Conservation (phyloP, 108 stramenopile species). For the Skeletonema costatum region DNA sequence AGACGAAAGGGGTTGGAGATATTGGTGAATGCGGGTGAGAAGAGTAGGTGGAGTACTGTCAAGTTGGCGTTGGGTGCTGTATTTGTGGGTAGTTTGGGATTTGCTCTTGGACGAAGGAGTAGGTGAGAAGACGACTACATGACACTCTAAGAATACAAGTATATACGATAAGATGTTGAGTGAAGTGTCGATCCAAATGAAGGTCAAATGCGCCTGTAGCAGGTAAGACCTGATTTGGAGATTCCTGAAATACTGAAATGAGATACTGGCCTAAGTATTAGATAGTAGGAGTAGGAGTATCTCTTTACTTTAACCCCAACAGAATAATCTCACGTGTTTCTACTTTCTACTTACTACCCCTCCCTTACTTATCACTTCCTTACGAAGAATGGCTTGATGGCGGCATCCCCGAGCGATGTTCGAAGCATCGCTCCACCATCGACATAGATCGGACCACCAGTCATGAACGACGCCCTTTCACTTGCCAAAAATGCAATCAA, state of each 20-base stretch:
- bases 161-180: too few species aligned
- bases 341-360: too few species aligned
- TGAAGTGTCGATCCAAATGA: too few species aligned
- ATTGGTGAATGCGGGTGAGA: background rate
- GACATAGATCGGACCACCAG: slow-evolving; percentile 16
- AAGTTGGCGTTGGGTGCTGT: background rate
- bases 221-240: too few species aligned
- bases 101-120: slow-evolving; percentile 1
- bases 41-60: background rate
- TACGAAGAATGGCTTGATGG: slow-evolving; percentile 10
- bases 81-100: slow-evolving; percentile 3
- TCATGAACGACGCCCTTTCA: slow-evolving; percentile 22
- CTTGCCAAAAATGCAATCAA: slow-evolving; percentile 19
- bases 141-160: background rate
- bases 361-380: slow-evolving; percentile 1
- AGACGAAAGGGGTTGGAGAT: slow-evolving; percentile 10
- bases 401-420: slow-evolving; percentile 13
- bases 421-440: slow-evolving; percentile 18
- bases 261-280: too few species aligned
- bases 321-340: too few species aligned
- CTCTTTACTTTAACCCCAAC: too few species aligned
- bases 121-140: background rate
- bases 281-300: too few species aligned
- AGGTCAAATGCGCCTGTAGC: too few species aligned
- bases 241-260: too few species aligned